Percentiles rank a stretch among this genome's conserved stretches.
Conservation (phyloP, 345 rosid genomes). For the Hypericum androsaemum region DNA sequence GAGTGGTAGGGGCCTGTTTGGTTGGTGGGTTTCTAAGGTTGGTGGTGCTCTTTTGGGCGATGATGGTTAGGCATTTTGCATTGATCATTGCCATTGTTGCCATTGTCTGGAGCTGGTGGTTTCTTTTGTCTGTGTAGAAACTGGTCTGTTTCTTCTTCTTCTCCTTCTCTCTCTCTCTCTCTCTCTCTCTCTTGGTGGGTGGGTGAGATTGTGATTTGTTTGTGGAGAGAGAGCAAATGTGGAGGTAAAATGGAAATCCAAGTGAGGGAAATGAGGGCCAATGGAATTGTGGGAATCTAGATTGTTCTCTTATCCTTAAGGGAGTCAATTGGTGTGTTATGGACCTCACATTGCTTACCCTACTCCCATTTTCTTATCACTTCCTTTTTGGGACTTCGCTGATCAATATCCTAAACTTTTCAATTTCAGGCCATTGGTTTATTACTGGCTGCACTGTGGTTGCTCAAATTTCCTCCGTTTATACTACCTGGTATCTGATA, state of each 20-base stretch:
- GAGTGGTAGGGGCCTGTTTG: slow-evolving; percentile 3
- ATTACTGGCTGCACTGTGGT: too few species aligned
- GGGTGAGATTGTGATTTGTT: background rate
- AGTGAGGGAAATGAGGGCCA: slow-evolving; percentile 22
- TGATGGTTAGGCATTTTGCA: slow-evolving; percentile 41
- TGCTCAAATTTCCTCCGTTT: too few species aligned
- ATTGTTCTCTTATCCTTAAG: slow-evolving; percentile 59
- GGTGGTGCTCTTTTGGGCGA: slow-evolving; percentile 22
- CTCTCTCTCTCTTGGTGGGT: background rate
- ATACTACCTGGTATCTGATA: too few species aligned
- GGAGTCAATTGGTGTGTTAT: slow-evolving; percentile 11
- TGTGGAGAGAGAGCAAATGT: slow-evolving; percentile 8
- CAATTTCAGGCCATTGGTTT: too few species aligned
- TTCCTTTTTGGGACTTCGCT: too few species aligned
- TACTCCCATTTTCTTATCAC: slow-evolving; percentile 20
- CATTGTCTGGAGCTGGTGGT: slow-evolving; percentile 40
- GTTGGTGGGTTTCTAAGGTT: slow-evolving; percentile 16
- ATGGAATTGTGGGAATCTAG: slow-evolving; percentile 28
- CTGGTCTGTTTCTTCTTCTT: background rate
- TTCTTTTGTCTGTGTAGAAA: background rate
- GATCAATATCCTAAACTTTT: too few species aligned
- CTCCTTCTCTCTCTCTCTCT: too few species aligned
- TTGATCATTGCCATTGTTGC: slow-evolving; percentile 57
- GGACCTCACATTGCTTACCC: slow-evolving; percentile 32
- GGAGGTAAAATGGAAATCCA: slow-evolving; percentile 13